A percentile compares a stretch with the other conserved stretches of the same genome.
phyloP scores from a whole-genome alignment of 1,139 yeast species.

The Scheffersomyces parashehatae region DNA sequence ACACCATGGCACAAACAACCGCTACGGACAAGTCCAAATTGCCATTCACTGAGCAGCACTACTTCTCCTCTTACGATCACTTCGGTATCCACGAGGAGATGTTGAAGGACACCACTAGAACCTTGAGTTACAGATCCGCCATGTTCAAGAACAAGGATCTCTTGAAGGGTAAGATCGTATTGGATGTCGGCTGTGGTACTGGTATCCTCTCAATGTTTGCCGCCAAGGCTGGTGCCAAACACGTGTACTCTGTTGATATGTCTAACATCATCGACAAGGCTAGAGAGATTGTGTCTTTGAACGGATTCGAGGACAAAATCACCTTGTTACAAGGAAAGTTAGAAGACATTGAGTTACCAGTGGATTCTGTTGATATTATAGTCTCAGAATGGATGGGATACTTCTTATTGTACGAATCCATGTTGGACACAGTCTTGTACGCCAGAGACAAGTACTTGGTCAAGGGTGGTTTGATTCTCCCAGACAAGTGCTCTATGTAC shows the following conservation, averaged over 20 bases:
- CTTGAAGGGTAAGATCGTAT: slow-evolving; percentile 91
- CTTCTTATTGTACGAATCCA: slow-evolving; percentile 90
- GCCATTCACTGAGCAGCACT: slow-evolving; percentile 80
- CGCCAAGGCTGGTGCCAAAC: slow-evolving; percentile 97
- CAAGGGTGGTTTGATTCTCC: slow-evolving; percentile 88
- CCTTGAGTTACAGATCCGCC: slow-evolving; percentile 89
- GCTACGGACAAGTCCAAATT: slow-evolving; percentile 57
- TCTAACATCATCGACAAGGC: slow-evolving; percentile 96
- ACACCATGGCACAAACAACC: neutral
- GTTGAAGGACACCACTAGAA: slow-evolving; percentile 94
- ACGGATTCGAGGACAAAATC: slow-evolving; percentile 85
- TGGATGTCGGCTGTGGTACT: slow-evolving; percentile 98
- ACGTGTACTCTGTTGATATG: slow-evolving; percentile 96
- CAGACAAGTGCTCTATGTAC: slow-evolving; percentile 89
- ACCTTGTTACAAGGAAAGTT: slow-evolving; percentile 90
- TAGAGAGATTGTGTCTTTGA: slow-evolving; percentile 74
- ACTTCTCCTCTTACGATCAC: slow-evolving; percentile 93
- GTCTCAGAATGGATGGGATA: slow-evolving; percentile 99
- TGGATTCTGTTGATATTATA: slow-evolving; percentile 82
- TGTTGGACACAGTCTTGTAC: slow-evolving; percentile 93
- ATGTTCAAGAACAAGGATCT: slow-evolving; percentile 87
- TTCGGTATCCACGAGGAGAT: slow-evolving; percentile 98
- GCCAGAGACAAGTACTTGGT: slow-evolving; percentile 93
- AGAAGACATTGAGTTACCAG: slow-evolving; percentile 89
- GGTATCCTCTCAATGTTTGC: slow-evolving; percentile 98